Evolutionary conservation across 768 basidiomycete genomes (phyloP), one percentile per base, ranked within the genome.

Genomic region (Boletus rex-veris): DNA sequence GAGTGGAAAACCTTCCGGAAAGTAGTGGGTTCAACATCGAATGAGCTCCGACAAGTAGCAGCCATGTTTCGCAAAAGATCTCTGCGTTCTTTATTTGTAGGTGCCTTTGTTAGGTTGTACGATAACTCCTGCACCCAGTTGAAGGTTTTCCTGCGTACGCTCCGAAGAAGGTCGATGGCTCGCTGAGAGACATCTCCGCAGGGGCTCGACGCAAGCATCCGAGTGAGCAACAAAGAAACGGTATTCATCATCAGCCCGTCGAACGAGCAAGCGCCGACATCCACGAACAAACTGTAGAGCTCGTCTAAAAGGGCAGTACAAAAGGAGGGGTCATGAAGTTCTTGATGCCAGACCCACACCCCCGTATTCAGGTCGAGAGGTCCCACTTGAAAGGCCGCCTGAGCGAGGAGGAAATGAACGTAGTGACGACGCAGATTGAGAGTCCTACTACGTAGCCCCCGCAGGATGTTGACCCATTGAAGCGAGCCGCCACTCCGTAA

Each of bases 181-280:
- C 77, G 48, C 31, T 68, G 39, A 14, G 67, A 58, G 26, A 72
- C 12, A 24, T 14, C 19, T 12, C 12, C 9, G 9, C 19, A 8
- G 18, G 40, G 21, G 40, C 40, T 41, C 4, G 33, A 33, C 5
- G 33, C 33, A 33, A 33, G 33, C 11, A 33, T 14, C 3, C 33
- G 33, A 33, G 33, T 33, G 11, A 33, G 10, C 11, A 33, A 14
- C 10, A 33, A 12, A 12, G 33, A 33, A 12, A 33, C 63, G 18
- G 63, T 74, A 46, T 56, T 50, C 48, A 74, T 57, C 1, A 69
- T 51, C n/a, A 61, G 31, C 3, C 49, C 55, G 53, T 72, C 63
- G 42, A 52, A 72, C 70, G 10, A 42, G 24, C 26, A 2, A 24
- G 41, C 12, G 2, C 21, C 41, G 5, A 41, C 40, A 15, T 42